A percentile compares a stretch with the other conserved stretches of the same genome.
phyloP scores from a whole-genome alignment of 805 yeast genomes.

The Spathaspora gorwiae region DNA sequence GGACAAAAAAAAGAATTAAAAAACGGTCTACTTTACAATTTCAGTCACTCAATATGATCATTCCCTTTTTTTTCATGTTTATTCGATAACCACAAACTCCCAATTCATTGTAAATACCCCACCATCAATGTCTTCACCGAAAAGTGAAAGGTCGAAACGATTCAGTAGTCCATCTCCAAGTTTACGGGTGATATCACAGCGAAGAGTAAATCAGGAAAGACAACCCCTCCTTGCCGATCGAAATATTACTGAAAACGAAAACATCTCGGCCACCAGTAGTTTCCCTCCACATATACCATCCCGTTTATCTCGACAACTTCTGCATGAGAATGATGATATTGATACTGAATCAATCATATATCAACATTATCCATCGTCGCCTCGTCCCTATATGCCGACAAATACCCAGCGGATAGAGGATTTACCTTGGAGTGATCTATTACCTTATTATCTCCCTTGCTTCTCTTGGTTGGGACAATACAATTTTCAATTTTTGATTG shows the following conservation, averaged over 20 bases:
- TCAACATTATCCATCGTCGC: background rate
- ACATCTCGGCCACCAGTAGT: background rate
- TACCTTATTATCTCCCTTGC: constrained; percentile 66
- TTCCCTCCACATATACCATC: background rate
- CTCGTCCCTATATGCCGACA: constrained; percentile 17
- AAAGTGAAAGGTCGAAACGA: constrained; percentile 5
- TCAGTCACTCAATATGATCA: too few relatives aligned
- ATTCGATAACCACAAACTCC: too few relatives aligned
- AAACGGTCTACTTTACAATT: too few relatives aligned
- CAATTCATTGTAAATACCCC: background rate
- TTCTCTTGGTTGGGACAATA: constrained; percentile 64
- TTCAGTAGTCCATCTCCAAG: constrained; percentile 21
- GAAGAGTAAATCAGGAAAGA: constrained; percentile 16
- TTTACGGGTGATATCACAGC: constrained; percentile 18
- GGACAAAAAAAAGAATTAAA: too few relatives aligned
- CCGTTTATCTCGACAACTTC: background rate
- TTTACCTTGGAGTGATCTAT: constrained; percentile 24
- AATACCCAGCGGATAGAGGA: constrained; percentile 16
- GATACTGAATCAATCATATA: constrained; percentile 7
- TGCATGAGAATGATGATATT: background rate
- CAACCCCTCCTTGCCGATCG: background rate
- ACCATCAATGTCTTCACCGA: background rate
- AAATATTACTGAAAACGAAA: background rate
- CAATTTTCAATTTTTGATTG: constrained; percentile 30
- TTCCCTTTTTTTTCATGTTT: too few relatives aligned